phyloP scores from a whole-genome alignment of 495 filamentous ascomycete genomes.

The Aspergillus diversus region DNA sequence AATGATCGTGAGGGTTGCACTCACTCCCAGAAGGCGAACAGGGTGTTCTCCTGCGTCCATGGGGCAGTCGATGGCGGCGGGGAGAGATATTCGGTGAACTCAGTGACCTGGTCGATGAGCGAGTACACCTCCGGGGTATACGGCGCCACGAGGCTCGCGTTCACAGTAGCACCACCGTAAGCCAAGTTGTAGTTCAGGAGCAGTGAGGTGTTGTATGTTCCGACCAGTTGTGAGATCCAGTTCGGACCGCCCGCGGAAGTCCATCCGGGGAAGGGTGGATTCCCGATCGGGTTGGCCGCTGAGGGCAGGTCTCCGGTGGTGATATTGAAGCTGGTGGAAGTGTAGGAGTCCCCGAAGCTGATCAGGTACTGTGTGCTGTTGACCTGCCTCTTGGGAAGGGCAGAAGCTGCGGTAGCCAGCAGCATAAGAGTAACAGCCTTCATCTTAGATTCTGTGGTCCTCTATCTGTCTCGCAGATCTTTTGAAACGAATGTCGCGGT shows the following conservation, averaged over 20 bases:
- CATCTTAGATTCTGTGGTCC: background rate
- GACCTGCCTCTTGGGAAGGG: background rate
- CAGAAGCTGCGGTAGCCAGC: background rate
- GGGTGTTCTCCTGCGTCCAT: slow-evolving; percentile 12
- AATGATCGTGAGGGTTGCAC: background rate
- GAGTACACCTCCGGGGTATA: slow-evolving; percentile 16
- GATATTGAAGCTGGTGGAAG: slow-evolving; percentile 18
- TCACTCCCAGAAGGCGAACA: slow-evolving; percentile 16
- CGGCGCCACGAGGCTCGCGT: slow-evolving; percentile 14
- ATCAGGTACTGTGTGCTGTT: slow-evolving; percentile 15
- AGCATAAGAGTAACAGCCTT: background rate
- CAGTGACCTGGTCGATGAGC: slow-evolving; percentile 17
- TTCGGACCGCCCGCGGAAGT: slow-evolving; percentile 15
- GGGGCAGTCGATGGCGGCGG: slow-evolving; percentile 5
- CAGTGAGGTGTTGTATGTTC: slow-evolving; percentile 15
- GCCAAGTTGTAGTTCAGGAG: slow-evolving; percentile 20
- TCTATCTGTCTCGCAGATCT: background rate
- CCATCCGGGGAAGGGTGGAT: slow-evolving; percentile 19
- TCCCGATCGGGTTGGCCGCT: slow-evolving; percentile 16
- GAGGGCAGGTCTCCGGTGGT: slow-evolving; percentile 17
- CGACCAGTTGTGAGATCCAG: slow-evolving; percentile 18
- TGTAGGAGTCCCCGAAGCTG: slow-evolving; percentile 19
- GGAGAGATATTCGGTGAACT: slow-evolving; percentile 7
- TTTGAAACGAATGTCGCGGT: background rate
- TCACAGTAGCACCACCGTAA: slow-evolving; percentile 18